A percentile compares a stretch with the other conserved stretches of the same genome.
Conservation (phyloP, 1,284 basidiomycete genomes). For the Baeospora myosura region DNA sequence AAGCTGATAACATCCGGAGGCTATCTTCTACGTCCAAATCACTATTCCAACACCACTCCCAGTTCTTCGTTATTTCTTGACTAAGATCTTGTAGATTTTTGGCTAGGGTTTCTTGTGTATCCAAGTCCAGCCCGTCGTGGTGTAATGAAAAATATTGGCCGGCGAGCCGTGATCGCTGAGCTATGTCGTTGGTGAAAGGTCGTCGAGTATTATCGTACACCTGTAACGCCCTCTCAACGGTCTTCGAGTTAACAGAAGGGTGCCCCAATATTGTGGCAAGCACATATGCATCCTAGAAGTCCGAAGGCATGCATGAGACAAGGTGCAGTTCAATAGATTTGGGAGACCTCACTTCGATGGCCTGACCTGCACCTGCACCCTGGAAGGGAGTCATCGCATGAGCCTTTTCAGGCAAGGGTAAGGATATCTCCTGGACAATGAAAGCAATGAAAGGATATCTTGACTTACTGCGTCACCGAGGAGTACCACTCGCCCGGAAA, state of each 20-base stretch:
- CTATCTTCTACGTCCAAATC: too few species aligned
- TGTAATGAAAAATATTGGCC: not conserved
- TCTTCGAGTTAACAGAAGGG: not conserved
- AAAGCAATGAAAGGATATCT: not conserved
- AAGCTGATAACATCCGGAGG: too few species aligned
- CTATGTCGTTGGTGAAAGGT: not conserved
- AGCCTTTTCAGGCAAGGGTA: slow-evolving; percentile 23
- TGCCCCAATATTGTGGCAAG: not conserved
- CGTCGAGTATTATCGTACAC: not conserved
- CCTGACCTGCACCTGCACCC: slow-evolving; percentile 27
- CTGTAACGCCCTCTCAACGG: not conserved
- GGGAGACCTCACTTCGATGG: slow-evolving; percentile 33
- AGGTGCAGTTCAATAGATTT: too few species aligned
- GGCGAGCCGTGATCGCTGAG: not conserved
- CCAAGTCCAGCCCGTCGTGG: not conserved
- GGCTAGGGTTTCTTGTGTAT: too few species aligned
- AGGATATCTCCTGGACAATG: too few species aligned
- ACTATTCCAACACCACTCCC: too few species aligned
- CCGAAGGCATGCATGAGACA: not conserved
- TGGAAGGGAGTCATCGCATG: slow-evolving; percentile 32
- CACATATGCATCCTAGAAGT: not conserved
- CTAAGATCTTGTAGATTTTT: too few species aligned
- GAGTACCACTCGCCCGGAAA: slow-evolving; percentile 29
- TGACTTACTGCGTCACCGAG: slow-evolving; percentile 36
- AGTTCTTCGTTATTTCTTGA: too few species aligned